Evolutionary conservation across 1,284 basidiomycete genomes (phyloP).

Genomic region (Cutaneotrichosporon sp.): DNA sequence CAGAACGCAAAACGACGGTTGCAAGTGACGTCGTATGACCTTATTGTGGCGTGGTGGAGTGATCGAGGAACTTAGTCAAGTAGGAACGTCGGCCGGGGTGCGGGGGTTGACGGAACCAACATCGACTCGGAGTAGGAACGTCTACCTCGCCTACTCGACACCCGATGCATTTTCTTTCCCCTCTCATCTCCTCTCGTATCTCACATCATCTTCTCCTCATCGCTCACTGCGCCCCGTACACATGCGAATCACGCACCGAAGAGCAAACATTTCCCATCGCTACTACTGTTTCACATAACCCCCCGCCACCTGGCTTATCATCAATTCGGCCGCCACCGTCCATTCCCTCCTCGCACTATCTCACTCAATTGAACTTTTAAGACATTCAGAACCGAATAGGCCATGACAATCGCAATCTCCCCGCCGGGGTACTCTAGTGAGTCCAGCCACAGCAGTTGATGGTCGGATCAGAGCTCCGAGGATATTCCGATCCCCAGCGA

Average conservation of each 20-base stretch:
- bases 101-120: neutral
- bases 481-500: conserved; percentile 4
- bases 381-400: neutral
- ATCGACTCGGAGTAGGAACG: neutral
- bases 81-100: too few relatives aligned
- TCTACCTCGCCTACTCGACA: neutral
- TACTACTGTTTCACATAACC: neutral
- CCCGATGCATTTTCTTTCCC: neutral
- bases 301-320: neutral
- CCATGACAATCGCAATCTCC: conserved; percentile 21
- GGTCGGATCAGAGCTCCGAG: neutral
- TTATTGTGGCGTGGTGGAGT: too few relatives aligned
- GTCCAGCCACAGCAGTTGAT: neutral
- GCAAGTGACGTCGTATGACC: too few relatives aligned
- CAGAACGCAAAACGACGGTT: too few relatives aligned
- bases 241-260: neutral
- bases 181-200: neutral
- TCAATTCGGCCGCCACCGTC: neutral
- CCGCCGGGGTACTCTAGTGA: conserved; percentile 16
- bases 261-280: neutral
- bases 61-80: too few relatives aligned
- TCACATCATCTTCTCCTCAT: neutral
- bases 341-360: neutral
- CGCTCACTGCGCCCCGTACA: neutral
- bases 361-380: neutral